Evolutionary conservation across 257 asterid genomes (phyloP), one percentile per base, ranked within the genome.

Genomic region (Solanum infundibuliforme): DNA sequence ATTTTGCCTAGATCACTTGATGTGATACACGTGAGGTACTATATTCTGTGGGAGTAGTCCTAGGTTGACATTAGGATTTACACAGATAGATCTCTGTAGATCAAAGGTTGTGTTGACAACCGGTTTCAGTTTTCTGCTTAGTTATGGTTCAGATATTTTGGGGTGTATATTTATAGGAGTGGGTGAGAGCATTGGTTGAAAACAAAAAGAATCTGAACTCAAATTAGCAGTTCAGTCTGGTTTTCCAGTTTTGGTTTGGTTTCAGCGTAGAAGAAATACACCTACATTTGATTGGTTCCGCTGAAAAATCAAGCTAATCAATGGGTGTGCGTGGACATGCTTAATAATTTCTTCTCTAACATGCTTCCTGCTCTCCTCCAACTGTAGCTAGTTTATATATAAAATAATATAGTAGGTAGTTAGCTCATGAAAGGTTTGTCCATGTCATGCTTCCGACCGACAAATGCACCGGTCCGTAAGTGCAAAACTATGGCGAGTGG

Each of bases 131-230:
- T 81, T 77, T 81, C 41, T 81, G 85, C 55, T 29, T 81, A 81
- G 62, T 81, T 81, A 81, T 46, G 85, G 68, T 81, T 81, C 66
- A 81, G 85, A 46, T 81, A 81, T 46, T 81, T 81, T 81, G 68
- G 27, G 6, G 41, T 81, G 69, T 18, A 46, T 81, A 81, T 8
- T 81, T 46, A 2, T 16, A 46, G 68, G 25, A 81, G 39, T 81
- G 85, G 68, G 29, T 18, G 38, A 27, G 68, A 29, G 18, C 68
- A 81, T 81, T 29, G 68, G 68, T 81, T 16, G 85, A 81, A 46
- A 18, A 36, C 36, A 29, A 43, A 46, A 81, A 46, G 39, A 8
- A 25, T 79, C 84, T 43, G 62, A 79, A 43, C 85, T 79, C 66
- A 27, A 81, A 81, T 29, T 43, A 81, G 66, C 68, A 46, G 41